Evolutionary conservation across 345 rosid species (phyloP).

Genomic region (Hirschfeldia incana): DNA sequence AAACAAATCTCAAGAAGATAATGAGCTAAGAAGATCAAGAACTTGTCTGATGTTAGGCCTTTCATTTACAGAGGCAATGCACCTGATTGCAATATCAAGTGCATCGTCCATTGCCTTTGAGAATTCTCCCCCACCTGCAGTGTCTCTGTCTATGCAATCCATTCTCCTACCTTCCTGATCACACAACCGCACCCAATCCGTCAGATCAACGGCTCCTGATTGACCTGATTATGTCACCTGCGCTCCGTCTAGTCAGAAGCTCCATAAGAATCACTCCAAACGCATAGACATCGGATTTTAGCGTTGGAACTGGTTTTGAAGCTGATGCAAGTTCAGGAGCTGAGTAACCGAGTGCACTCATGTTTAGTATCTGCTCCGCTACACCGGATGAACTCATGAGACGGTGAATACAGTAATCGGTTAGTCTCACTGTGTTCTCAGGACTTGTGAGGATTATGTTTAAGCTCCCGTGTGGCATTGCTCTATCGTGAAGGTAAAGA

Average conservation of each 20-base stretch:
- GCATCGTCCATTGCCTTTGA: constrained; percentile 84
- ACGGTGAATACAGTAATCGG: constrained; percentile 86
- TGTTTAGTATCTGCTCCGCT: constrained; percentile 81
- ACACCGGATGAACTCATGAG: constrained; percentile 86
- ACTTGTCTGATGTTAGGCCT: constrained; percentile 96
- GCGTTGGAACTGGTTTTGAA: constrained; percentile 66
- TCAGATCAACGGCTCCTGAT: constrained; percentile 88
- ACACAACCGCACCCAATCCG: constrained; percentile 83
- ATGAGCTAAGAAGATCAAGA: constrained; percentile 61
- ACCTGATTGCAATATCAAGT: constrained; percentile 74
- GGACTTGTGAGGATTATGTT: constrained; percentile 71
- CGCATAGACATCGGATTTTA: constrained; percentile 81
- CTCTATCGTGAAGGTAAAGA: constrained; percentile 83
- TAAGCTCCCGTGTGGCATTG: constrained; percentile 80
- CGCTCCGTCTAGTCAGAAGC: constrained; percentile 82
- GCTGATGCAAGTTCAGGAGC: constrained; percentile 79
- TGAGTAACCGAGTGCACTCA: constrained; percentile 93
- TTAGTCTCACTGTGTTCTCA: constrained; percentile 50
- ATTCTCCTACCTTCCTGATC: constrained; percentile 85
- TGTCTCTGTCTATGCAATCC: constrained; percentile 93
- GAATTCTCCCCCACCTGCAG: constrained; percentile 77
- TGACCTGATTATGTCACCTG: constrained; percentile 92
- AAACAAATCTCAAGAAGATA: constrained; percentile 58
- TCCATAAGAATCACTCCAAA: constrained; percentile 94
- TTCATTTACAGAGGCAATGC: constrained; percentile 82